Conservation (phyloP, 192 early-diverging fungal species). For the Gonapodya prolifera region DNA sequence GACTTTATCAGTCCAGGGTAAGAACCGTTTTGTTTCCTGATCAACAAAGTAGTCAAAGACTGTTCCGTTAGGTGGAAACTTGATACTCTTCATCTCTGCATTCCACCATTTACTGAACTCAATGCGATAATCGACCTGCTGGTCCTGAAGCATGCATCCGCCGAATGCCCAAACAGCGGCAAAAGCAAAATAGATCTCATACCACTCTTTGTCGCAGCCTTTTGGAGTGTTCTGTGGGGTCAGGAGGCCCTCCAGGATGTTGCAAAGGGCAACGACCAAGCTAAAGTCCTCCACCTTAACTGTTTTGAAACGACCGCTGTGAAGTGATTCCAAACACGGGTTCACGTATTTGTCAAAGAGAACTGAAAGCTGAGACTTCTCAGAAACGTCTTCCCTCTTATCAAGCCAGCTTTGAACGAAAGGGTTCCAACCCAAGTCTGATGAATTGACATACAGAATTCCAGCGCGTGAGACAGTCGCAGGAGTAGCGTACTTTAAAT, state of each 20-base stretch:
- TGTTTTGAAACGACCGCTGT: slow-evolving; percentile 45
- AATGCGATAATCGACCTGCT: slow-evolving; percentile 41
- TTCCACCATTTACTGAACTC: slow-evolving; percentile 59
- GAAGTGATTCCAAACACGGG: slow-evolving; percentile 35
- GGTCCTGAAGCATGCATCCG: slow-evolving; percentile 47
- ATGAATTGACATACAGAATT: slow-evolving; percentile 47
- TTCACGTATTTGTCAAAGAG: slow-evolving; percentile 51
- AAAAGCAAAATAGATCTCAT: slow-evolving; percentile 57
- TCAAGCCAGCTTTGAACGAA: slow-evolving; percentile 55
- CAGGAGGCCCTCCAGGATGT: slow-evolving; percentile 46
- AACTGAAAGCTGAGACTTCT: slow-evolving; percentile 41
- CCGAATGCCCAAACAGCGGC: slow-evolving; percentile 56
- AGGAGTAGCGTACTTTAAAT: slow-evolving; percentile 57
- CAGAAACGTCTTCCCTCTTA: slow-evolving; percentile 43
- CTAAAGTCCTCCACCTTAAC: slow-evolving; percentile 51
- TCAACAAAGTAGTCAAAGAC: slow-evolving; percentile 56
- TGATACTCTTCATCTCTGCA: slow-evolving; percentile 43
- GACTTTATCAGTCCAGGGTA: slow-evolving; percentile 47
- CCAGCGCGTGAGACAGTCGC: slow-evolving; percentile 56
- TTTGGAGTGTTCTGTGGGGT: slow-evolving; percentile 48
- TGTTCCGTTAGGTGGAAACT: slow-evolving; percentile 43
- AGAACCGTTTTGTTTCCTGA: slow-evolving; percentile 37
- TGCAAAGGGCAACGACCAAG: slow-evolving; percentile 43
- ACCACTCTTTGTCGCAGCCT: slow-evolving; percentile 58
- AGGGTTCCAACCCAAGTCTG: slow-evolving; percentile 53